Conservation (phyloP, 345 rosid species). For the Turnera subulata region DNA sequence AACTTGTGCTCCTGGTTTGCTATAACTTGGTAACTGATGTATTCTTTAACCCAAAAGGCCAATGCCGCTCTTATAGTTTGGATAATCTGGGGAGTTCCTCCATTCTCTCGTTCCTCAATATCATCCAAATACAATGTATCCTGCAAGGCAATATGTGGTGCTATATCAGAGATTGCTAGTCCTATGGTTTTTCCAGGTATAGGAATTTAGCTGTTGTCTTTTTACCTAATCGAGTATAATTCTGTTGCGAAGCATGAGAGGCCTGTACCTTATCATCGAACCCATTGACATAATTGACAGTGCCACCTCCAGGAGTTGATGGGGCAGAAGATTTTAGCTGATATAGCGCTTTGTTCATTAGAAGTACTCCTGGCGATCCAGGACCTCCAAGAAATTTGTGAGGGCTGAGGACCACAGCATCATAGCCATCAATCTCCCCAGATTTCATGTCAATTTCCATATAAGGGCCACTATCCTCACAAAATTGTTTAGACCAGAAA, state of each 20-base stretch:
- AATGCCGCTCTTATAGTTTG: conserved; percentile 52
- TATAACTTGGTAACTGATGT: conserved; percentile 31
- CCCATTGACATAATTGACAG: conserved; percentile 52
- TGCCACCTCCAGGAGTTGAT: conserved; percentile 65
- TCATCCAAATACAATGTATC: conserved; percentile 43
- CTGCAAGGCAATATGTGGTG: too few species aligned
- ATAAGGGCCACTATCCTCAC: conserved; percentile 38
- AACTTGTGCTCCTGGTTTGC: conserved; percentile 29
- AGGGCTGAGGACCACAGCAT: conserved; percentile 49
- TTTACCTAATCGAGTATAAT: too few species aligned
- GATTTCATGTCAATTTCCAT: conserved; percentile 52
- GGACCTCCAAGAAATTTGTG: conserved; percentile 69
- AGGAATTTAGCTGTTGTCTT: too few species aligned
- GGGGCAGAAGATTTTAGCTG: conserved; percentile 44
- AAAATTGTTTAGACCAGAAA: not conserved
- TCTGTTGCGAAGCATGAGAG: too few species aligned
- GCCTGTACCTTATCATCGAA: conserved; percentile 53
- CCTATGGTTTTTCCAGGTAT: too few species aligned
- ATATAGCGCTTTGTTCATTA: conserved; percentile 47
- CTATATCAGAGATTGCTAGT: too few species aligned
- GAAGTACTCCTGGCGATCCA: conserved; percentile 51
- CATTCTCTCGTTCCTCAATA: conserved; percentile 54
- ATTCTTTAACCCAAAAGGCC: conserved; percentile 60
- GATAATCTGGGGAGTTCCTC: conserved; percentile 58
- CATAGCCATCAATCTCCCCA: conserved; percentile 49